A percentile compares a stretch with the other conserved stretches of the same genome.
These are phyloP conservation scores for Elsinoe ampelina DNA, from an alignment of 2,329 filamentous ascomycete genomes.

Conservation along the genomic window DNA sequence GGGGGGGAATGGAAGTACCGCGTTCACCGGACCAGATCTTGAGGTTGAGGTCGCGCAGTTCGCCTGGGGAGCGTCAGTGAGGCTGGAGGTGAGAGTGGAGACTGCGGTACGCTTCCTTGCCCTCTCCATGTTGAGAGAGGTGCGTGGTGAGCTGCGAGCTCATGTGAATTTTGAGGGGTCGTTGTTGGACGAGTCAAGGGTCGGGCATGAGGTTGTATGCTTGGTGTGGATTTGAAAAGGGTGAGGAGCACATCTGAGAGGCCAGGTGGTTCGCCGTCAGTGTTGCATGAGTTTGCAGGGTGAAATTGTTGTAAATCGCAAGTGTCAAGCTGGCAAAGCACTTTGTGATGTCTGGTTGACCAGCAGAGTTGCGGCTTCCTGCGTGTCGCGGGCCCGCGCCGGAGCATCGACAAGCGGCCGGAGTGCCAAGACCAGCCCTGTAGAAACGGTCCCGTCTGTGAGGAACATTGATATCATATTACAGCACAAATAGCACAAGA, in stretches of 20 bases:
- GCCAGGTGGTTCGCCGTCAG: not conserved
- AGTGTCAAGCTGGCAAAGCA: not conserved
- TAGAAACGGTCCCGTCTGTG: not conserved
- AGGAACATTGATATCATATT: not conserved
- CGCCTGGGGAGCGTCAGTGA: constrained; percentile 50
- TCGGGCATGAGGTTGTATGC: constrained; percentile 26
- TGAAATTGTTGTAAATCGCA: not conserved
- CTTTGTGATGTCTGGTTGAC: not conserved
- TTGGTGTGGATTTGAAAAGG: constrained; percentile 22
- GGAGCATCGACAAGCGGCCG: not conserved
- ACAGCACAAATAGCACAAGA: not conserved
- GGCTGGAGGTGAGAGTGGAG: not conserved
- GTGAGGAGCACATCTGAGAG: constrained; percentile 28
- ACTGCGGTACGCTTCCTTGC: constrained; percentile 37
- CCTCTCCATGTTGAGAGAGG: constrained; percentile 38
- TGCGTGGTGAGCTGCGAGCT: constrained; percentile 7
- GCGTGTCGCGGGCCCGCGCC: not conserved
- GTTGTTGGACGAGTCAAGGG: constrained; percentile 23
- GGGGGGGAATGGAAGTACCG: constrained; percentile 47
- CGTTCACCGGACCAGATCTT: constrained; percentile 81
- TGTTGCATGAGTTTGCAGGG: not conserved
- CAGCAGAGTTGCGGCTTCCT: constrained; percentile 10
- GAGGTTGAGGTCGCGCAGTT: constrained; percentile 80
- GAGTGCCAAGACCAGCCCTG: not conserved
- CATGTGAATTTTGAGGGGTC: constrained; percentile 8